Evolutionary conservation across 768 basidiomycete species (phyloP).

Genomic region (Pulveroboletus sp.): DNA sequence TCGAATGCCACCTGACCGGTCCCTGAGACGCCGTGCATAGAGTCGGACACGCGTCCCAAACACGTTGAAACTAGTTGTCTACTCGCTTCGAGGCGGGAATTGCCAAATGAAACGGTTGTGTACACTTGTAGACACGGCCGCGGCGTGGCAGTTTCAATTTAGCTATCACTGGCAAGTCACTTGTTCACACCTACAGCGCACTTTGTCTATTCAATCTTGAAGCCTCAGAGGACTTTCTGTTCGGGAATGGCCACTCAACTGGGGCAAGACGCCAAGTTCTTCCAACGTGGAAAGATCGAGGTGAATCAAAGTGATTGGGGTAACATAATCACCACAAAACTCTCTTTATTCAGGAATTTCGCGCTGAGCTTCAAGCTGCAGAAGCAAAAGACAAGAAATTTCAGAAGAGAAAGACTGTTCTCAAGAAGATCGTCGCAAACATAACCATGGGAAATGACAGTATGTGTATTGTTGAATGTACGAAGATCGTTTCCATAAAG

Average conservation of each 20-base stretch:
- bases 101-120: too few species aligned
- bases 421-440: slow-evolving; percentile 98
- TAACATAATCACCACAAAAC: slow-evolving; percentile 10
- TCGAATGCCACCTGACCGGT: too few species aligned
- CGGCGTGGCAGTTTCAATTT: too few species aligned
- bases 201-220: background rate
- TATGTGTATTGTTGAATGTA: slow-evolving; percentile 42
- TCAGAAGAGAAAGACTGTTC: slow-evolving; percentile 83
- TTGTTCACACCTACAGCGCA: background rate
- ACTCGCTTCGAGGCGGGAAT: too few species aligned
- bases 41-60: too few species aligned
- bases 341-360: slow-evolving; percentile 62
- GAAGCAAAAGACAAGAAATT: slow-evolving; percentile 97
- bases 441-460: slow-evolving; percentile 99
- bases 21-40: too few species aligned
- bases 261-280: slow-evolving; percentile 90
- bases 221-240: background rate
- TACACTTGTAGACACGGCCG: too few species aligned
- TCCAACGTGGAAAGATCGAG: slow-evolving; percentile 89
- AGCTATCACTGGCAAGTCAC: background rate
- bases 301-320: slow-evolving; percentile 35
- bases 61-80: too few species aligned
- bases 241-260: slow-evolving; percentile 45
- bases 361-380: slow-evolving; percentile 84
- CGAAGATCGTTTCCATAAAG: slow-evolving; percentile 10